phyloP scores from a whole-genome alignment of 108 stramenopile species.

The Seminavis robusta region DNA sequence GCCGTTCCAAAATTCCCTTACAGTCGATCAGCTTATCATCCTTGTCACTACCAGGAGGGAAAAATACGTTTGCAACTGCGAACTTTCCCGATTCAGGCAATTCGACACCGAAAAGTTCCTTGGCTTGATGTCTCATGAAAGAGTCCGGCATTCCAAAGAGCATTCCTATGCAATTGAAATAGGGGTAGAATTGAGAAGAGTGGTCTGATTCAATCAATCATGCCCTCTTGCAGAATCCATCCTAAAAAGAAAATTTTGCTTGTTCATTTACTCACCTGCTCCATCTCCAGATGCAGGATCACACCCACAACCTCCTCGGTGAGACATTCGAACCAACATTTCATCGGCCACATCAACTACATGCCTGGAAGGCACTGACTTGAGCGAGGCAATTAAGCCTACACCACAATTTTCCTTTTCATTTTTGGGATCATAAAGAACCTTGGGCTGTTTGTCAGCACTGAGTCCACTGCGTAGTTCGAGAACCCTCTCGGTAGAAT shows the following conservation, averaged over 20 bases:
- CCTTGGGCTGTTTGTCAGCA: constrained; percentile 32
- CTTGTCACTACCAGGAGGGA: constrained; percentile 82
- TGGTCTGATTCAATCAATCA: not conserved
- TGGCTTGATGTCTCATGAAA: constrained; percentile 88
- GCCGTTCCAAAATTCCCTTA: constrained; percentile 80
- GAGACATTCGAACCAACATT: constrained; percentile 97
- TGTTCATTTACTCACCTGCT: constrained; percentile 59
- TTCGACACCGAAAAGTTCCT: constrained; percentile 61
- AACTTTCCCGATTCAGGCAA: constrained; percentile 87
- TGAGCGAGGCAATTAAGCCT: constrained; percentile 84
- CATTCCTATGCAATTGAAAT: constrained; percentile 50
- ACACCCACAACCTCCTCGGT: constrained; percentile 93
- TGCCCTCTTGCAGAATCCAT: not conserved
- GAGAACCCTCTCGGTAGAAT: constrained; percentile 70
- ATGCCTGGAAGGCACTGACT: constrained; percentile 76
- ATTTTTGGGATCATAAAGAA: constrained; percentile 61
- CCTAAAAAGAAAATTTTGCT: not conserved
- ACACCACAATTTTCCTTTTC: constrained; percentile 92
- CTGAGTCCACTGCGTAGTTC: constrained; percentile 36
- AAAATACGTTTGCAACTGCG: constrained; percentile 94
- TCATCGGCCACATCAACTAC: constrained; percentile 95
- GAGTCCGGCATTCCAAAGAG: constrained; percentile 93
- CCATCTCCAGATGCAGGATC: constrained; percentile 91
- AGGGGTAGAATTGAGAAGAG: not conserved
- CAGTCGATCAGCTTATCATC: constrained; percentile 53